Base-by-base conservation (phyloP, 768 basidiomycete genomes). In the Pleurotus tuoliensis region DNA sequence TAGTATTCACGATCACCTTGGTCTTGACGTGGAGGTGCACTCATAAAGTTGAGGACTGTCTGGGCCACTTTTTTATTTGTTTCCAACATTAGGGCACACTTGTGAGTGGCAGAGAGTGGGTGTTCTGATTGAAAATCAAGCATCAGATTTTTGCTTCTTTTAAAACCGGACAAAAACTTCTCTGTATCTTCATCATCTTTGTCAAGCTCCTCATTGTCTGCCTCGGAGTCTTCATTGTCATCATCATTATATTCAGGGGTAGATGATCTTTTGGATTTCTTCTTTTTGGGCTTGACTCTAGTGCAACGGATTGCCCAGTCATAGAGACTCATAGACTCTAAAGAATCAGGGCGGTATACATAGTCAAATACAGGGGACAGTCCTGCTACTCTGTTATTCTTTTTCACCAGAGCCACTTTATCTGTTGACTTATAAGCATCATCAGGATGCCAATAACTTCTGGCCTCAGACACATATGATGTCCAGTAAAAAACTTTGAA, bases 1-100 rank as follows among this genome's bases (percentile, higher is more conserved):
- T 72, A 73, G n/a, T 64, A 65, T 44, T 72, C 71, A n/a, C 65
- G 18, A 55, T 72, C 67, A 8, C 69, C 71, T 43, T 61, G 53
- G 57, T 73, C 71, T 46, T 38, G 22, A 13, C 71, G n/a, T 9
- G 71, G 72, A n/a, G 73, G 47, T 8, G 57, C 61, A 3, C 69
- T 70, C 4, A 68, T 49, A 60, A 75, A 70, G 51, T 73, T 71
- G 11, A 68, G 66, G 3, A 71, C 57, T 6, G 40, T 3, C 11
- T 37, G 43, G 5, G 59, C 47, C 6, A 46, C 18, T 22, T 11
- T 46, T 55, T 15, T 20, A 46, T 45, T 4, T 49, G 40, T 5
- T 43, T 47, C 41, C 2, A 12, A 12, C 34, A 46, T 13, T 40
- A 45, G 9, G 55, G 53, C 20, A 22, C 45, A 46, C 11, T 52